Conservation (phyloP, 345 rosid genomes). For the Brassica nigra region DNA sequence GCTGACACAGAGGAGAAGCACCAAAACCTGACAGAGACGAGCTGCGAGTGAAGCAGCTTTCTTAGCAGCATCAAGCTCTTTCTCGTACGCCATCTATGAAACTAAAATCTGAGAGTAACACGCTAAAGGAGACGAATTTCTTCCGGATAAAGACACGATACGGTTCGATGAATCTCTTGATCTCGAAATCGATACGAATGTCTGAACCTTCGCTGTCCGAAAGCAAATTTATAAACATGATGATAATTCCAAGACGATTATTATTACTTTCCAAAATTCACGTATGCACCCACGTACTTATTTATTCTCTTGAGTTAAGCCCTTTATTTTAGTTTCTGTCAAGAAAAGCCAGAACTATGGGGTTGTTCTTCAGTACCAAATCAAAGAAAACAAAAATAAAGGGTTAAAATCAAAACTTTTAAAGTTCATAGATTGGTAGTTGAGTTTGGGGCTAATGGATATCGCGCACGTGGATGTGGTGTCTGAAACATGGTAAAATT, state of each 20-base stretch:
- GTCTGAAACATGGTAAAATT: conserved; percentile 1
- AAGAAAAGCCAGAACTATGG: not conserved
- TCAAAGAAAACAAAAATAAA: not conserved
- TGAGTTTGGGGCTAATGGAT: conserved; percentile 16
- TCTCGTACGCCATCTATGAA: conserved; percentile 68
- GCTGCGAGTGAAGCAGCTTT: conserved; percentile 89
- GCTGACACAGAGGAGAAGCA: not conserved
- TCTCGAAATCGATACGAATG: conserved; percentile 24
- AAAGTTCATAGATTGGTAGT: conserved; percentile 21
- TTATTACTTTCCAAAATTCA: conserved; percentile 11
- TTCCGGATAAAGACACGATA: conserved; percentile 29
- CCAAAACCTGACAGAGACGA: conserved; percentile 78
- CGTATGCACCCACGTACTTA: not conserved
- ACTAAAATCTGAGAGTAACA: conserved; percentile 30
- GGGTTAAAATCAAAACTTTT: not conserved
- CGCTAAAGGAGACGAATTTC: conserved; percentile 26
- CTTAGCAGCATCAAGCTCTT: conserved; percentile 90
- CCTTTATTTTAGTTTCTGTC: not conserved
- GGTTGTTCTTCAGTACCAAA: not conserved
- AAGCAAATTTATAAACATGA: conserved; percentile 44
- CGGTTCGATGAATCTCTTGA: conserved; percentile 15
- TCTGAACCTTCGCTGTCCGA: conserved; percentile 23
- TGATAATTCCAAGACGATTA: conserved; percentile 5
- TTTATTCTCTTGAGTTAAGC: not conserved
- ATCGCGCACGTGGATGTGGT: conserved; percentile 36